These are phyloP conservation scores for Drechslerella coelobrocha DNA, from an alignment of 2,329 filamentous ascomycete species.

Conservation along the genomic window DNA sequence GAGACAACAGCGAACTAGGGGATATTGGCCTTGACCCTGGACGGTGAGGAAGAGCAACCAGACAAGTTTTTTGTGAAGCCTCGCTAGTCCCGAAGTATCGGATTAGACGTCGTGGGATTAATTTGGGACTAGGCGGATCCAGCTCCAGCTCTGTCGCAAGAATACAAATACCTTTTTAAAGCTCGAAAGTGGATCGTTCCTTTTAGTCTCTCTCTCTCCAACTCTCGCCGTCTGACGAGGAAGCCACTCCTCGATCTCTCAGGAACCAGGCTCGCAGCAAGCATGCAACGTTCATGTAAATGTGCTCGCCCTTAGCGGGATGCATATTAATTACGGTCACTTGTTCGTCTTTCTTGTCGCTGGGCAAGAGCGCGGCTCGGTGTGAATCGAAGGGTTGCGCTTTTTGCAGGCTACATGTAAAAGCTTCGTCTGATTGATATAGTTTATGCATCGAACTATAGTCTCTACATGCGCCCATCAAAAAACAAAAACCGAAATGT, in stretches of 20 bases:
- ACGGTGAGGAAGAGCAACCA: neutral
- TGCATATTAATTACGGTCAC: constrained; percentile 16
- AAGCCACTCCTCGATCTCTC: no score
- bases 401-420: constrained; percentile 26
- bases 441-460: constrained; percentile 15
- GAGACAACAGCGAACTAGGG: neutral
- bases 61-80: constrained; percentile 1
- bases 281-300: constrained; percentile 21
- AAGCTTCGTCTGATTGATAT: constrained; percentile 46
- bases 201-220: neutral
- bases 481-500: neutral
- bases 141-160: constrained; percentile 47
- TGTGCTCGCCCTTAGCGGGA: constrained; percentile 10
- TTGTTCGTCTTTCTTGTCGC: no score
- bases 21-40: neutral
- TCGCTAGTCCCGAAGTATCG: constrained; percentile 1
- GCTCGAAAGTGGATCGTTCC: neutral
- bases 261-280: constrained; percentile 40
- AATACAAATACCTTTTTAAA: constrained; percentile 25
- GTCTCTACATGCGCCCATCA: constrained; percentile 2
- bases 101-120: neutral
- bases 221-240: no score
- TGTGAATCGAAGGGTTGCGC: constrained; percentile 28
- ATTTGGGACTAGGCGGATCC: constrained; percentile 14
- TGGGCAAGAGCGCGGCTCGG: constrained; percentile 25